These are phyloP conservation scores for Linnemannia exigua DNA, from an alignment of 192 early-diverging fungal species.

Conservation along the genomic window DNA sequence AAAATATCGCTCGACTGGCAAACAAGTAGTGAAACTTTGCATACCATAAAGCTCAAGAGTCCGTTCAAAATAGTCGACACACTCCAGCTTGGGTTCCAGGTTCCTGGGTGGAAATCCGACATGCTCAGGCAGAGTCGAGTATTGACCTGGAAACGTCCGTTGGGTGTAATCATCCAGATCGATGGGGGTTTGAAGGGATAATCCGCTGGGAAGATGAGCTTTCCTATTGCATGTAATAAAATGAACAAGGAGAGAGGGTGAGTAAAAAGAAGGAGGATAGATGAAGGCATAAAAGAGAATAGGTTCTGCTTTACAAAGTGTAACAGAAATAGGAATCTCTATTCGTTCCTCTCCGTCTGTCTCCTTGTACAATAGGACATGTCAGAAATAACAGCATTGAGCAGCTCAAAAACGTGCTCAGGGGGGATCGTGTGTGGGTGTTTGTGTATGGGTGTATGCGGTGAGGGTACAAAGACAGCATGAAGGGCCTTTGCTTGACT, in stretches of 20 bases:
- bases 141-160: slow-evolving; percentile 93
- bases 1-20: neutral
- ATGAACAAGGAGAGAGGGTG: neutral
- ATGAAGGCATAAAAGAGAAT: neutral
- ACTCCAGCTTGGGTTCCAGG: slow-evolving; percentile 99
- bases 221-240: slow-evolving; percentile 54
- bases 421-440: neutral
- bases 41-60: slow-evolving; percentile 95
- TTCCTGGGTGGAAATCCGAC: slow-evolving; percentile 94
- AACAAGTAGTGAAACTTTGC: neutral
- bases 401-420: neutral
- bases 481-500: neutral
- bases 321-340: neutral
- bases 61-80: slow-evolving; percentile 97
- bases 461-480: neutral
- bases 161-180: slow-evolving; percentile 87
- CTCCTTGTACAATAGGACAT: neutral
- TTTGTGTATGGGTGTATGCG: neutral
- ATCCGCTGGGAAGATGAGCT: slow-evolving; percentile 91
- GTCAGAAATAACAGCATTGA: neutral
- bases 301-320: neutral
- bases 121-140: slow-evolving; percentile 95
- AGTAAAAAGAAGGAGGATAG: neutral
- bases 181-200: slow-evolving; percentile 96
- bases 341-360: neutral